These are phyloP conservation scores for Aspergillus sparsus DNA, from an alignment of 495 filamentous ascomycete genomes.

Conservation along the genomic window DNA sequence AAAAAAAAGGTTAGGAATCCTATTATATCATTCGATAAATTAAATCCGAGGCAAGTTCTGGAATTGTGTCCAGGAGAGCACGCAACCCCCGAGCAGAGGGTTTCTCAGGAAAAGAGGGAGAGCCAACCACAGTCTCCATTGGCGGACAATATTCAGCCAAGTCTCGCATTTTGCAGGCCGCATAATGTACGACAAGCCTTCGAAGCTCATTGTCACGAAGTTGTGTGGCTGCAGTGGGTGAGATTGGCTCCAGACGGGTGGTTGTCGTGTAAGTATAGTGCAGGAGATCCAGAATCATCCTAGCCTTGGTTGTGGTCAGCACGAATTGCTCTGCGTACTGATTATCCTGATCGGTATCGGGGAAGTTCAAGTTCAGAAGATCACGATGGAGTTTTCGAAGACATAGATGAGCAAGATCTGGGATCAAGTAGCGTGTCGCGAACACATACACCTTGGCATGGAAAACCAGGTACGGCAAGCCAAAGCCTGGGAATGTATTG, in stretches of 20 bases:
- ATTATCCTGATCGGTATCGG: constrained; percentile 21
- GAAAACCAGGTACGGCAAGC: constrained; percentile 46
- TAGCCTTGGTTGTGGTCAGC: constrained; percentile 33
- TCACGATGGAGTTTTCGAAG: constrained; percentile 45
- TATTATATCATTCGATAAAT: constrained; percentile 52
- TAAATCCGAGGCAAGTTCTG: constrained; percentile 49
- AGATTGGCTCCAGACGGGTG: constrained; percentile 46
- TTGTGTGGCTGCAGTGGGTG: constrained; percentile 45
- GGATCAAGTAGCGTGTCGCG: constrained; percentile 47
- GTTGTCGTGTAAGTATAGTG: constrained; percentile 47
- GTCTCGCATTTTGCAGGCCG: constrained; percentile 47
- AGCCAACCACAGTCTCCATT: constrained; percentile 31
- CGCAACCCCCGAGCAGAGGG: constrained; percentile 36
- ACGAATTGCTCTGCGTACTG: constrained; percentile 23
- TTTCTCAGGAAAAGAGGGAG: constrained; percentile 28
- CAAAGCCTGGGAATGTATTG: constrained; percentile 18
- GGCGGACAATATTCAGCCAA: constrained; percentile 41
- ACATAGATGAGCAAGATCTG: constrained; percentile 46
- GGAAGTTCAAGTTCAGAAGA: constrained; percentile 36
- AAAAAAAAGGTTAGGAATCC: constrained; percentile 4
- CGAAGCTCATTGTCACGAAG: constrained; percentile 50
- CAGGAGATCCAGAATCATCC: constrained; percentile 45
- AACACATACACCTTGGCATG: constrained; percentile 53
- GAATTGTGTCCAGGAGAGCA: constrained; percentile 40
- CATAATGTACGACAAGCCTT: constrained; percentile 46